Base-by-base conservation (phyloP, 371 early-diverging fungal genomes). In the Furculomyces boomerangus region DNA sequence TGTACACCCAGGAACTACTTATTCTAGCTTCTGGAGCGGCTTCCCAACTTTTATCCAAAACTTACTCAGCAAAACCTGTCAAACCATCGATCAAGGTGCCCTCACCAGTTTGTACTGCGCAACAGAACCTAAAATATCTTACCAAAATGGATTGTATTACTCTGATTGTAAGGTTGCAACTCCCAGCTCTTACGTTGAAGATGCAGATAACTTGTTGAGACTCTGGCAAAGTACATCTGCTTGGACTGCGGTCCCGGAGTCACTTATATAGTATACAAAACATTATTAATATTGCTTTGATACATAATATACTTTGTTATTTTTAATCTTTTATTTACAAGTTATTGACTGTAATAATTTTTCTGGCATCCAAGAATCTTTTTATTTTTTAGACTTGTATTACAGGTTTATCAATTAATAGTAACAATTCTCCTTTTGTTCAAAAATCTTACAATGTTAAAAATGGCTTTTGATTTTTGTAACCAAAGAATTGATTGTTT, bases 1-100 rank as follows among this genome's bases (percentile, higher is more conserved):
- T 2, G 67, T 67, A 24, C 67, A 67, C 30, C 67, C 67, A 2
- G 67, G 67, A 13, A 67, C 61, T 48, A 67, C 68, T 0, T 55
- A 59, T 8, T 67, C 67, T 30, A 53, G 54, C 3, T 67, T 67
- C 56, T 67, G 67, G 67, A 35, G 25, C 40, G 57, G 60, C 49
- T 58, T 67, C 44, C 68, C 68, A 0, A 54, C 32, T 0, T 67
- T 64, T 61, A 57, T 63, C 25, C 63, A 67, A 55, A 48, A 54
- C 39, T 50, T 60, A 41, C 59, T 67, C 44, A 58, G 56, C 1
- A 51, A 53, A 1, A 57, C 66, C 8, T 60, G 67, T 1, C 67
- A 67, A 55, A 60, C 54, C 41, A 58, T 67, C 1, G 20, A 35
- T 10, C 49, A 52, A 18, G 67, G 60, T 50, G 67, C 67, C 0